phyloP scores from a whole-genome alignment of 2,329 filamentous ascomycete genomes.

The Biscogniauxia mediterranea region DNA sequence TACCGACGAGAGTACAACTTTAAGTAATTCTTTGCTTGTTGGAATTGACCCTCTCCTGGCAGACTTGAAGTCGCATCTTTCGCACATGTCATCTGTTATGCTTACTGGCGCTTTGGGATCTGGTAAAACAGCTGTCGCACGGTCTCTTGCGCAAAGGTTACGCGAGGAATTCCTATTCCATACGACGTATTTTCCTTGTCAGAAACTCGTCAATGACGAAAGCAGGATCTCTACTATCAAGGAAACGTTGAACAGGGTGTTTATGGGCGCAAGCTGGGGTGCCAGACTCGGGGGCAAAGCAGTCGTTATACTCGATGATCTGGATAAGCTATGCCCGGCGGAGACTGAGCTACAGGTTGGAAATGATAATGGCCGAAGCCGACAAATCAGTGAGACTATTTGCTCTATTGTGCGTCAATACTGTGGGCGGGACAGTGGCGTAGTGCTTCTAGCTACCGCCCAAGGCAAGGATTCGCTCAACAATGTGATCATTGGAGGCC shows the following conservation, averaged over 20 bases:
- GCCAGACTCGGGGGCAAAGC: constrained; percentile 81
- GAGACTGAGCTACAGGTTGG: constrained; percentile 94
- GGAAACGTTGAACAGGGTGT: constrained; percentile 78
- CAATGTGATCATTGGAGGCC: constrained; percentile 84
- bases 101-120: constrained; percentile 86
- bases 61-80: constrained; percentile 72
- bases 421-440: constrained; percentile 73
- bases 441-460: constrained; percentile 86
- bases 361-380: constrained; percentile 88
- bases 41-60: constrained; percentile 78
- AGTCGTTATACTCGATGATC: constrained; percentile 84
- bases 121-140: constrained; percentile 81
- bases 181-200: constrained; percentile 81
- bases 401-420: constrained; percentile 81
- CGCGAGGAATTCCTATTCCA: constrained; percentile 74
- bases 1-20: constrained; percentile 54
- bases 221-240: constrained; percentile 87
- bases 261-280: constrained; percentile 89
- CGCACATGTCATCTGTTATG: constrained; percentile 84
- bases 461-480: constrained; percentile 92
- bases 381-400: constrained; percentile 87
- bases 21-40: constrained; percentile 63
- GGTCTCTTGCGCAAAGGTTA: constrained; percentile 71
- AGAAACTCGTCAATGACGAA: constrained; percentile 86
- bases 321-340: constrained; percentile 88